A percentile compares a stretch with the other conserved stretches of the same genome.
These are phyloP conservation scores for Dissophora ornata DNA, from an alignment of 192 early-diverging fungal species.

Conservation along the genomic window DNA sequence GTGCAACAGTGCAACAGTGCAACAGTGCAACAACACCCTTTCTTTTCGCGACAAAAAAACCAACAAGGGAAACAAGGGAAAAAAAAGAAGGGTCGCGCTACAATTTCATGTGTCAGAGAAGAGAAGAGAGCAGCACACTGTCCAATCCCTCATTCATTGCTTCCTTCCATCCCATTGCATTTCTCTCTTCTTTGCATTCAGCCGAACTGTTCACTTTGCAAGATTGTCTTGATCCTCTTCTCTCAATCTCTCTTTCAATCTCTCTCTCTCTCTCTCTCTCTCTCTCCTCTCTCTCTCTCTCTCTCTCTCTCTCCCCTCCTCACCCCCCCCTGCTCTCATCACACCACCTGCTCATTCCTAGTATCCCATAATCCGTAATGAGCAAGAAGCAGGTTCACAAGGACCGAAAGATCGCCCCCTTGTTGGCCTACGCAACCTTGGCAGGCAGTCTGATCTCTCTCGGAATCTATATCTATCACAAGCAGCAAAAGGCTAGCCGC, in stretches of 20 bases:
- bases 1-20: too few relatives aligned
- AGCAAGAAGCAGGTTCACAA: conserved; percentile 31
- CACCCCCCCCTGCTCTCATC: background rate
- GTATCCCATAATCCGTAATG: conserved; percentile 15
- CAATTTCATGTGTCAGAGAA: too few relatives aligned
- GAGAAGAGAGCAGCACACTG: too few relatives aligned
- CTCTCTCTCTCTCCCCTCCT: background rate
- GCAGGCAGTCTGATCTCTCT: conserved; percentile 36
- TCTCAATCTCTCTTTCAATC: background rate
- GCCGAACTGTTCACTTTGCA: conserved; percentile 22
- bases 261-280: conserved; percentile 5
- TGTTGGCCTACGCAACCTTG: conserved; percentile 45
- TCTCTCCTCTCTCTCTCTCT: background rate
- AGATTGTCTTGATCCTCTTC: background rate
- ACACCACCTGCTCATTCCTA: background rate
- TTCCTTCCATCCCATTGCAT: background rate
- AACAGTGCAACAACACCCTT: too few relatives aligned
- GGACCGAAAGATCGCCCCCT: conserved; percentile 29
- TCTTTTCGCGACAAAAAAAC: too few relatives aligned
- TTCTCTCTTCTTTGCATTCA: background rate
- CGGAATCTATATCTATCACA: conserved; percentile 41
- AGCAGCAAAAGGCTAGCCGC: conserved; percentile 18
- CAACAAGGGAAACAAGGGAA: too few relatives aligned
- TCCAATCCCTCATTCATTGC: too few relatives aligned
- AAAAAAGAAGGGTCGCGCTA: too few relatives aligned